Percentiles rank a stretch among this genome's conserved stretches.
Evolutionary conservation across 208 protist genomes (phyloP).

Genomic region (Acanthamoeba rhysodes): DNA sequence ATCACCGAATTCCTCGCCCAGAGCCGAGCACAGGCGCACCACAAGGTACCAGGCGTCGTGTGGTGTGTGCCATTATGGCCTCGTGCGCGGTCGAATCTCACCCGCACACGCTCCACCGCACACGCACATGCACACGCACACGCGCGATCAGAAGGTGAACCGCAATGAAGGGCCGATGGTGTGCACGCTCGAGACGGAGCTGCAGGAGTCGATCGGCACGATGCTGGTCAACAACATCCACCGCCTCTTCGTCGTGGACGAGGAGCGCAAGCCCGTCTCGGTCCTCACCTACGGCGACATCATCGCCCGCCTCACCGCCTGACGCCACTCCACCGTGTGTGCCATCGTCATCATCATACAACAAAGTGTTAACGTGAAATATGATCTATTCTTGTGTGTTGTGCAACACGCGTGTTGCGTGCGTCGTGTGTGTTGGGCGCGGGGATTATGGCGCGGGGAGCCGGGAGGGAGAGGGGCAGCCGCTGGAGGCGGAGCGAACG

Average conservation of each 20-base stretch:
- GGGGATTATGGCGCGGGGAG: no score
- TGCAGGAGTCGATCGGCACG: slow-evolving; percentile 35
- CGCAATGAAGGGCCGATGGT: not conserved
- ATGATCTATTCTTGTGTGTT: no score
- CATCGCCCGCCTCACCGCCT: slow-evolving; percentile 20
- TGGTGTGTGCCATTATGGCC: no score
- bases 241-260: slow-evolving; percentile 47
- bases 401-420: no score
- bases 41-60: not conserved
- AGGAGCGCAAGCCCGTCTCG: slow-evolving; percentile 10
- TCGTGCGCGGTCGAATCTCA: no score
- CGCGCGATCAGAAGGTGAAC: not conserved
- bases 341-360: no score
- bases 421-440: no score
- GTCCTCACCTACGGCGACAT: slow-evolving; percentile 57
- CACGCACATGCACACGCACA: not conserved
- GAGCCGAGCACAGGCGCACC: slow-evolving; percentile 6
- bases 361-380: no score
- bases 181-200: not conserved
- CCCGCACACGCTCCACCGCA: no score
- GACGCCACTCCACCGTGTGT: no score
- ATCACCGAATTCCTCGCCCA: slow-evolving; percentile 26
- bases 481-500: not conserved
- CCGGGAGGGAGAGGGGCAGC: not conserved
- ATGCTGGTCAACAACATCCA: slow-evolving; percentile 66